These are phyloP conservation scores for Apiospora sp. DNA, from an alignment of 2,329 filamentous ascomycete genomes.

Conservation along the genomic window DNA sequence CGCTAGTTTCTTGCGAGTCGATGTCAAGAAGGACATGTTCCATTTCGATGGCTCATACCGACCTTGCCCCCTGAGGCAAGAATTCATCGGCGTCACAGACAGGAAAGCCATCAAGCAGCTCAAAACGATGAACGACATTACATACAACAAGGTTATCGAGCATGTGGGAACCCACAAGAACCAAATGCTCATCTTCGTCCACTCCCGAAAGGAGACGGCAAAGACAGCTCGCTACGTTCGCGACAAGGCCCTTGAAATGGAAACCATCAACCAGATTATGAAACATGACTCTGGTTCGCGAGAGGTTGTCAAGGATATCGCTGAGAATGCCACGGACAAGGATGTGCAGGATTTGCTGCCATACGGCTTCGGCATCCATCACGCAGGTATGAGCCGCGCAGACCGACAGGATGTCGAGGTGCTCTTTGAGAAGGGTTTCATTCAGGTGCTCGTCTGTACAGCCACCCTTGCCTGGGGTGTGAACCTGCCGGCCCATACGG, in stretches of 20 bases:
- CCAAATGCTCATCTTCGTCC: constrained; percentile 99
- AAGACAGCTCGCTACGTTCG: constrained; percentile 97
- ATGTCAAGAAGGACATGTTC: constrained; percentile 85
- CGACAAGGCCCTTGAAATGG: constrained; percentile 95
- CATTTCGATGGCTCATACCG: constrained; percentile 96
- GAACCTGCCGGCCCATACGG: constrained; percentile 95
- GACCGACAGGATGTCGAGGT: constrained; percentile 96
- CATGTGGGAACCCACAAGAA: constrained; percentile 93
- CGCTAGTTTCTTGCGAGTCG: constrained; percentile 91
- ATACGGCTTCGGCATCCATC: constrained; percentile 97
- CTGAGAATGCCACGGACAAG: constrained; percentile 80
- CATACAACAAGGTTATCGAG: constrained; percentile 96
- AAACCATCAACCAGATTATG: constrained; percentile 95
- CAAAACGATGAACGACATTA: constrained; percentile 99
- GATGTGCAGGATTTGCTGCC: constrained; percentile 94
- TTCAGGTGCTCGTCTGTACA: constrained; percentile 96
- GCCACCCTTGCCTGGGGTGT: constrained; percentile 99
- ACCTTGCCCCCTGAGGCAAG: constrained; percentile 92
- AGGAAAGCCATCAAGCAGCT: constrained; percentile 99
- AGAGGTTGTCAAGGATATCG: constrained; percentile 86
- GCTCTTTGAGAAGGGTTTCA: constrained; percentile 87
- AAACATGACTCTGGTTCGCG: constrained; percentile 90
- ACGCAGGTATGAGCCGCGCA: constrained; percentile 95
- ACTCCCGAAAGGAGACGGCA: constrained; percentile 96
- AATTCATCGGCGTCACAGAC: constrained; percentile 96